Conservation (phyloP, 176 grass and related monocot species). For the Avena atlantica region DNA sequence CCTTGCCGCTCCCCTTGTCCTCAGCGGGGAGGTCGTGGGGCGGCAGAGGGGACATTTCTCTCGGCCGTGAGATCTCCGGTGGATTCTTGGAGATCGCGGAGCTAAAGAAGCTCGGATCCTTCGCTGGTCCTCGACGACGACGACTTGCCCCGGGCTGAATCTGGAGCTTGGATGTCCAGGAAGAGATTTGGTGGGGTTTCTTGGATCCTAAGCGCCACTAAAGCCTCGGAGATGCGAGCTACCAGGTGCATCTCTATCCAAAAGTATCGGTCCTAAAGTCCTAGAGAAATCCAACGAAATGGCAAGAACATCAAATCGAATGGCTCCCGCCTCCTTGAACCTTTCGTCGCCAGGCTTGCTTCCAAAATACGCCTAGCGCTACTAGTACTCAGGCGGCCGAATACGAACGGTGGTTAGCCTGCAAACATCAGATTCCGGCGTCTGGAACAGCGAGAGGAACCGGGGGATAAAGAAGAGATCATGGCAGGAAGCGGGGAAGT, state of each 20-base stretch:
- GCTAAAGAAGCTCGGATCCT: conserved; percentile 30
- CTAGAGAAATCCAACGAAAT: not conserved
- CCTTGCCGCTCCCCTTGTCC: conserved; percentile 38
- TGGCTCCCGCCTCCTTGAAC: not conserved
- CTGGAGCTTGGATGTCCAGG: conserved; percentile 21
- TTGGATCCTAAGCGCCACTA: conserved; percentile 32
- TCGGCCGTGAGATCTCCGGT: conserved; percentile 36
- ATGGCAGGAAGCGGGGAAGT: conserved; percentile 19
- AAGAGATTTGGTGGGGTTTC: conserved; percentile 42
- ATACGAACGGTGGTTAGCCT: conserved; percentile 8
- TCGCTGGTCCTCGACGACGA: not conserved
- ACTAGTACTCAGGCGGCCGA: not conserved
- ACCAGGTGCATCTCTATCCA: conserved; percentile 18
- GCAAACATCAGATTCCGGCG: conserved; percentile 10
- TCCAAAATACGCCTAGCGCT: not conserved
- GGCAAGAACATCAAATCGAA: conserved; percentile 31
- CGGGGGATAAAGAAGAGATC: not conserved
- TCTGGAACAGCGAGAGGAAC: not conserved
- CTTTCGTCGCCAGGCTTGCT: not conserved
- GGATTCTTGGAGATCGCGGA: not conserved
- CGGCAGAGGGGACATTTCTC: conserved; percentile 48
- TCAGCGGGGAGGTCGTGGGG: conserved; percentile 4
- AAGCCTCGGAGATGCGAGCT: conserved; percentile 21
- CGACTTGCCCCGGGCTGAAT: conserved; percentile 35
- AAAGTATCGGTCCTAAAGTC: not conserved